Conservation (phyloP, 1,284 basidiomycete species). For the Ustilago cynodontis region DNA sequence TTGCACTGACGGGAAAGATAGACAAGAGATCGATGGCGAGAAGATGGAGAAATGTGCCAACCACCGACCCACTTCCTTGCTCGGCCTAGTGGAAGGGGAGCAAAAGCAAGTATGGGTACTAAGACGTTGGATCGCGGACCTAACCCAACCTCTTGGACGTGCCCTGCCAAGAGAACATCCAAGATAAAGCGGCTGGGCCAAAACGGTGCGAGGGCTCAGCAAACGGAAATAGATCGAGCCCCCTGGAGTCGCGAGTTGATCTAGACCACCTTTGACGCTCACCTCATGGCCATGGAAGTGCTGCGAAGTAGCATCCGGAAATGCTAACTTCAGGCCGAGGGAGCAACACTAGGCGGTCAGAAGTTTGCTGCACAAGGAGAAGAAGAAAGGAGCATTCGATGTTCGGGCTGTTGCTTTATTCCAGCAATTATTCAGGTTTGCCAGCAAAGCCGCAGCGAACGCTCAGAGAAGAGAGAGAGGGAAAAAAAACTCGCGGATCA, state of each 20-base stretch:
- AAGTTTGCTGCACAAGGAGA: conserved; percentile 57
- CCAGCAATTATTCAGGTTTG: neutral
- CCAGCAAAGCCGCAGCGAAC: conserved; percentile 10
- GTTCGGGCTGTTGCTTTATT: conserved; percentile 4
- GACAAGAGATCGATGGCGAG: neutral
- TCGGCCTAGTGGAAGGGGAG: conserved; percentile 15
- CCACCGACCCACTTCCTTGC: conserved; percentile 50
- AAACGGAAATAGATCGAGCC: conserved; percentile 39
- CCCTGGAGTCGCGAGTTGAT: conserved; percentile 58
- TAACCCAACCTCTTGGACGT: conserved; percentile 17
- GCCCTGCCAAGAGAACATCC: conserved; percentile 37
- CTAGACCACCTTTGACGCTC: conserved; percentile 57
- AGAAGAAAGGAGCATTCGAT: conserved; percentile 37
- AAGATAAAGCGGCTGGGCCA: conserved; percentile 9
- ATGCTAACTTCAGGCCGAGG: conserved; percentile 37
- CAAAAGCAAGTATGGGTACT: conserved; percentile 43
- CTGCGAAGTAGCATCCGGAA: conserved; percentile 15
- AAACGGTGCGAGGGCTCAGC: conserved; percentile 49
- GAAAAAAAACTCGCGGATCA: conserved; percentile 19
- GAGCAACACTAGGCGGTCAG: conserved; percentile 57
- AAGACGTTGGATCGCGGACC: conserved; percentile 57
- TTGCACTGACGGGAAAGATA: neutral
- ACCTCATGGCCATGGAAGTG: conserved; percentile 54
- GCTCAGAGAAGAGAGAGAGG: too few species aligned
- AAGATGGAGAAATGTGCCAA: conserved; percentile 41